Evolutionary conservation across 345 rosid genomes (phyloP).

Genomic region (Gynandropsis gynandra): DNA sequence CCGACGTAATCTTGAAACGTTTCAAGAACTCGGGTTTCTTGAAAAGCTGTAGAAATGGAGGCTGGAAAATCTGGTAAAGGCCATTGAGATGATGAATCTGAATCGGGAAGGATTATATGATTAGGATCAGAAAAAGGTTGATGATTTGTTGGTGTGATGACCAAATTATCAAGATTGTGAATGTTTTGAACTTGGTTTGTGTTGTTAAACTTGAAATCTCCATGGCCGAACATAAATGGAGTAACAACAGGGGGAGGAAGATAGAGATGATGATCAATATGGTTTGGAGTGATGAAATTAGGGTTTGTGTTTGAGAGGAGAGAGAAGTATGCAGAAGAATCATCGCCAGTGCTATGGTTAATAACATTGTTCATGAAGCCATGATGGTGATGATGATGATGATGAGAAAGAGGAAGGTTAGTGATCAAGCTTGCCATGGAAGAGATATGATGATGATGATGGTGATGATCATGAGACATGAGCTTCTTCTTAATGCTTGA

Average conservation of each 20-base stretch:
- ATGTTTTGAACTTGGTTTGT: constrained; percentile 22
- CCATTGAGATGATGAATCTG: constrained; percentile 22
- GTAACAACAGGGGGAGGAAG: constrained; percentile 28
- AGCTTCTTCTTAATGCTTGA: constrained; percentile 87
- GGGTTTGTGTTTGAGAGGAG: constrained; percentile 50
- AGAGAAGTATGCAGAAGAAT: constrained; percentile 29
- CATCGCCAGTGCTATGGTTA: constrained; percentile 26
- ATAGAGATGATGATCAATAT: constrained; percentile 27
- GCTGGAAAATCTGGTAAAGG: constrained; percentile 17
- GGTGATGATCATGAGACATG: constrained; percentile 39
- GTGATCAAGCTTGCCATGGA: constrained; percentile 31
- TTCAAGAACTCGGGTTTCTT: constrained; percentile 20
- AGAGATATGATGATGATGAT: constrained; percentile 32
- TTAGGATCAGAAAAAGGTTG: constrained; percentile 11
- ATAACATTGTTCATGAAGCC: constrained; percentile 23
- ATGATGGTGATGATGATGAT: constrained; percentile 22
- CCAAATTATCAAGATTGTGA: constrained; percentile 19
- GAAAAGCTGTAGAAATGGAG: not conserved
- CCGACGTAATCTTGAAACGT: constrained; percentile 23
- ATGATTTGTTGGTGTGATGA: not conserved
- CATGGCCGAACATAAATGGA: constrained; percentile 37
- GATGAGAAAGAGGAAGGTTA: constrained; percentile 15
- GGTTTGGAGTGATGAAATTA: constrained; percentile 26
- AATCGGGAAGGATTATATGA: constrained; percentile 9
- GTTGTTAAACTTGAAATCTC: constrained; percentile 32